Percentiles rank a stretch among this genome's conserved stretches.
These are phyloP conservation scores for Amauroascus niger DNA, from an alignment of 2,329 filamentous ascomycete species.

Conservation along the genomic window DNA sequence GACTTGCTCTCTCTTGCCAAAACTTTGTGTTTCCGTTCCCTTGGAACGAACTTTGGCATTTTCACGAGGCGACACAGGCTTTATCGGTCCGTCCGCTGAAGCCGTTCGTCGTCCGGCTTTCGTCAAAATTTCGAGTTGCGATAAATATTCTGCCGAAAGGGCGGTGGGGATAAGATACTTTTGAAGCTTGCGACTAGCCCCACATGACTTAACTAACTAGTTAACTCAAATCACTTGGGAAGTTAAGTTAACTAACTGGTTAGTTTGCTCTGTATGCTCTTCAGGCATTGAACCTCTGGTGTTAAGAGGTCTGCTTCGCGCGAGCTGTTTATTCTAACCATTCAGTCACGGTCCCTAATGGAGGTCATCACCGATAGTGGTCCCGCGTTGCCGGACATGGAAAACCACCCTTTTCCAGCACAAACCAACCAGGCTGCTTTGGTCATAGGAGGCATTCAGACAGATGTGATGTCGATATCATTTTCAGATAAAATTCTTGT, in stretches of 20 bases:
- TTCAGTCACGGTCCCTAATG: neutral
- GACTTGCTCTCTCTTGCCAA: slow-evolving; percentile 25
- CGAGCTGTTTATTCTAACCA: no score
- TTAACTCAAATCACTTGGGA: no score
- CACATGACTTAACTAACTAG: neutral
- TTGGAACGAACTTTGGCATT: slow-evolving; percentile 44
- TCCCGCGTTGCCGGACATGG: neutral
- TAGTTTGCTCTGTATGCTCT: no score
- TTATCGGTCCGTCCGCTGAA: neutral
- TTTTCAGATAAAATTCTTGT: slow-evolving; percentile 89
- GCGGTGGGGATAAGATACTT: slow-evolving; percentile 15
- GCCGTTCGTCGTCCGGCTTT: neutral
- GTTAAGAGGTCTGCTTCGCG: no score
- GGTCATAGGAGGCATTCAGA: slow-evolving; percentile 56
- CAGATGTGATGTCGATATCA: slow-evolving; percentile 60
- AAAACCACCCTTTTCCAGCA: slow-evolving; percentile 52
- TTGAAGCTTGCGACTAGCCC: neutral
- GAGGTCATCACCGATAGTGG: neutral
- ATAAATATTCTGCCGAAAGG: slow-evolving; percentile 17
- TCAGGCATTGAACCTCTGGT: no score
- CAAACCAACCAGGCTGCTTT: slow-evolving; percentile 51
- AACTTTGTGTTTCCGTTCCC: slow-evolving; percentile 50
- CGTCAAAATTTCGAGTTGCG: neutral
- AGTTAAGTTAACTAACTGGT: no score
- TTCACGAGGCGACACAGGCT: slow-evolving; percentile 9